Conservation (phyloP, 2,329 filamentous ascomycete species). For the Camillea tinctor region DNA sequence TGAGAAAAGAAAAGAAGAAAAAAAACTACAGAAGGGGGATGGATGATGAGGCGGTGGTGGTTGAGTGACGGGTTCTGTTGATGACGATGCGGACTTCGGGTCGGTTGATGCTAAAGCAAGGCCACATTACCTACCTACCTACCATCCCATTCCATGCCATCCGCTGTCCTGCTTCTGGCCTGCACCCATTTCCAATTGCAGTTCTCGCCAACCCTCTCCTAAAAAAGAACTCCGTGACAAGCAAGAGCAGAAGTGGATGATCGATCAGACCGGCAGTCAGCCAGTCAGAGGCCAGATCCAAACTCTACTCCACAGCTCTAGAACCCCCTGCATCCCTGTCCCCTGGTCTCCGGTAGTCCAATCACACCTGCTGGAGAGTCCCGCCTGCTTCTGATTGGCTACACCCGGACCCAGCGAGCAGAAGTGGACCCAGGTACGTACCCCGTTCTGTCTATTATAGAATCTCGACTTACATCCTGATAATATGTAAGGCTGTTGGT, state of each 20-base stretch:
- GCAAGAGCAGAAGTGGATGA: slow-evolving; percentile 12
- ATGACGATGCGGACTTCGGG: slow-evolving; percentile 12
- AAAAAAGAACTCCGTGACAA: slow-evolving; percentile 16
- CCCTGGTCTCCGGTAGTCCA: not conserved
- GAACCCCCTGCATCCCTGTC: not conserved
- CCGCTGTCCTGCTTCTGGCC: not conserved
- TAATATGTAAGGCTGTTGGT: no score
- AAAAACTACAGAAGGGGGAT: slow-evolving; percentile 6
- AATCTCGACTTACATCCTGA: no score
- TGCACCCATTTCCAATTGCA: slow-evolving; percentile 1
- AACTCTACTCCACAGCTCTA: slow-evolving; percentile 5
- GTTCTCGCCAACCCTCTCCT: not conserved
- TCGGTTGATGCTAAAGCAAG: slow-evolving; percentile 5
- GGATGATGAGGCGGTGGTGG: slow-evolving; percentile 4
- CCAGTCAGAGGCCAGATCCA: slow-evolving; percentile 9
- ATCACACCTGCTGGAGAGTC: not conserved
- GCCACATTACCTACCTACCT: slow-evolving; percentile 4
- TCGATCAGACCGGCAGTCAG: slow-evolving; percentile 17
- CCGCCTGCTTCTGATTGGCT: not conserved
- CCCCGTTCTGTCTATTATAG: no score
- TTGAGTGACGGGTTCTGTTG: slow-evolving; percentile 10
- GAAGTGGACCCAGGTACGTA: not conserved
- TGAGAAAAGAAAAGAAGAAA: slow-evolving; percentile 7
- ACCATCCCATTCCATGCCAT: not conserved
- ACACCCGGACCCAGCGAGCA: not conserved